Percentiles rank a stretch among this genome's conserved stretches.
Evolutionary conservation across 129 eudicot genomes (phyloP).

Genomic region (Tagetes patula): DNA sequence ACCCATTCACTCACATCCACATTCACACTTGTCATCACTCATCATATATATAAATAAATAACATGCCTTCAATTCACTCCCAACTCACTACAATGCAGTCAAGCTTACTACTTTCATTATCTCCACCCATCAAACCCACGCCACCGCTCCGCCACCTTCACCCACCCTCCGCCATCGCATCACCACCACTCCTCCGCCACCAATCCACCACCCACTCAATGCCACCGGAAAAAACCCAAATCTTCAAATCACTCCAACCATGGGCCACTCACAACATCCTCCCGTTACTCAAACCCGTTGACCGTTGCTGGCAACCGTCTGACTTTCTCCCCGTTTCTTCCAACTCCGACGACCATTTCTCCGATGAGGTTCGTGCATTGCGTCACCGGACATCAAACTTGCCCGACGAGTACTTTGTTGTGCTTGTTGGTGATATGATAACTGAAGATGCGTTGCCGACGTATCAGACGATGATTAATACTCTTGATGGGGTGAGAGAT

Average conservation of each 20-base stretch:
- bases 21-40: too few relatives aligned
- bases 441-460: conserved; percentile 47
- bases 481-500: conserved; percentile 42
- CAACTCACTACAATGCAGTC: too few relatives aligned
- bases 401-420: conserved; percentile 42
- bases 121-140: too few relatives aligned
- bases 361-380: conserved; percentile 24
- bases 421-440: conserved; percentile 43
- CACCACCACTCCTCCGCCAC: conserved; percentile 25
- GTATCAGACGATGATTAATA: conserved; percentile 43
- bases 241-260: conserved; percentile 39
- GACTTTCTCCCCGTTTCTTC: conserved; percentile 38
- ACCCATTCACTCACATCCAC: too few relatives aligned
- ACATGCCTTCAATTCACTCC: too few relatives aligned
- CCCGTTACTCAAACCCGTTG: conserved; percentile 39
- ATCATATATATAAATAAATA: too few relatives aligned
- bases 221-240: conserved; percentile 38
- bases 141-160: too few relatives aligned
- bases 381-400: conserved; percentile 33
- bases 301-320: conserved; percentile 39
- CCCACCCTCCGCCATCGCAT: too few relatives aligned
- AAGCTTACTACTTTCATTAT: too few relatives aligned
- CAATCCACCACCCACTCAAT: conserved; percentile 29
- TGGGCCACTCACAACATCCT: conserved; percentile 36
- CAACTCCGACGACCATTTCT: conserved; percentile 26